Base-by-base conservation (phyloP, 1,284 basidiomycete species). In the Schizopora paradoxa region DNA sequence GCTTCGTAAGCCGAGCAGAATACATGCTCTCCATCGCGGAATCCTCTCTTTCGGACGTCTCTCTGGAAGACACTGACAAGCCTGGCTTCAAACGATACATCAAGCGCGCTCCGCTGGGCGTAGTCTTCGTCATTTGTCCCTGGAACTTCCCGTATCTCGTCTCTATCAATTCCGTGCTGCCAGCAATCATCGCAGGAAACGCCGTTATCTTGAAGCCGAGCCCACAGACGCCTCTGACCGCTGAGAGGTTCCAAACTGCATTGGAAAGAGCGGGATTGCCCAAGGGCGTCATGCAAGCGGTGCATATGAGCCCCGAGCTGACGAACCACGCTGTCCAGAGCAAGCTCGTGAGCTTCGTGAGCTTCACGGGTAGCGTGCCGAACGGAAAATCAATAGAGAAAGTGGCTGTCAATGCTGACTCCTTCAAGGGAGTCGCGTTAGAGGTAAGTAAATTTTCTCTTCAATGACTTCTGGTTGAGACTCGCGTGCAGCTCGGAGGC, bases 81-180 rank as follows among this genome's bases (percentile, higher is more conserved):
- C 86, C 86, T 31, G 87, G 87, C 2, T 88, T 92, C 67, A 79
- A 74, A 56, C 74, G 91, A 37, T 88, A 74, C 60, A 94, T 97
- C 63, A 78, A 82, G 56, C 82, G 89, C 42, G 76, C 76, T 22
- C 91, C 94, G 0, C 65, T 95, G 0, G 94, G 94, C 13, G 84
- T 96, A n/a, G 79, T 96, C 1, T 75, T 92, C 23, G 77, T 92
- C 41, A 83, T 93, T 51, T 79, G 86, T 0, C 89, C 91, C 2
- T 93, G 93, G 94, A 91, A 92, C 65, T 95, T 79, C 65, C 92
- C 92, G 0, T 94, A 91, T 68, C 79, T 96, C 39, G 84, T 84
- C 36, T 79, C 88, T 28, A 78, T 97, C 63, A 97, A 97, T 66
- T 82, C 89, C 1, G 81, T 97, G 44, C 75, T 97, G 25, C 93